phyloP scores from a whole-genome alignment of 2,329 filamentous ascomycete species.

The Penicillium sumatraense region DNA sequence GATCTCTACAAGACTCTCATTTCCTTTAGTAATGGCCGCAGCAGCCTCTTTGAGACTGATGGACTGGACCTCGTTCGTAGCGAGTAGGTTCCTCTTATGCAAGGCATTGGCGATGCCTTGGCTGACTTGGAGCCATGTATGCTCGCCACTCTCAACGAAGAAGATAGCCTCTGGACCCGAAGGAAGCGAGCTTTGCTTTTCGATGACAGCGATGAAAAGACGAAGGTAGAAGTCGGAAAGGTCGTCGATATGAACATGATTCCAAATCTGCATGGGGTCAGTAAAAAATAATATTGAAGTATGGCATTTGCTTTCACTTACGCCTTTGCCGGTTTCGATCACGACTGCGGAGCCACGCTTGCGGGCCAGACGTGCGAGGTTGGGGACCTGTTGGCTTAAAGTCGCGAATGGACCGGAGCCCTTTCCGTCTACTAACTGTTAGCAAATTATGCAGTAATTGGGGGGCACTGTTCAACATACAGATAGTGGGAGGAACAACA shows the following conservation, averaged over 20 bases:
- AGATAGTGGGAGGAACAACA: slow-evolving; percentile 55
- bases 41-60: slow-evolving; percentile 2
- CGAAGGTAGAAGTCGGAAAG: slow-evolving; percentile 2
- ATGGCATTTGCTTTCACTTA: neutral
- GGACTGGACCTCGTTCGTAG: neutral
- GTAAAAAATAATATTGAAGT: neutral
- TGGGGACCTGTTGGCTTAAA: slow-evolving; percentile 1
- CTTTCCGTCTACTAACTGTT: neutral
- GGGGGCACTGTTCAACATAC: neutral
- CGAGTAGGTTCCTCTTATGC: neutral
- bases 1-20: slow-evolving; percentile 2
- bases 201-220: neutral
- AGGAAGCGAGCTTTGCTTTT: neutral
- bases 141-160: slow-evolving; percentile 6
- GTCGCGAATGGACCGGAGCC: slow-evolving; percentile 3
- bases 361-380: neutral
- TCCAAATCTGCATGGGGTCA: neutral
- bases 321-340: slow-evolving; percentile 1
- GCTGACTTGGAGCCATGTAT: slow-evolving; percentile 5
- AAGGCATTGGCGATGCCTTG: slow-evolving; percentile 3
- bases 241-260: slow-evolving; percentile 2
- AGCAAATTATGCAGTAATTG: neutral
- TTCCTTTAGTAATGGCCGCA: neutral
- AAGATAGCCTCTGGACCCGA: slow-evolving; percentile 2
- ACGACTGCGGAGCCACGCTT: neutral